Percentiles rank a stretch among this genome's conserved stretches.
phyloP scores from a whole-genome alignment of 805 yeast genomes.

The Saturnispora silvae region DNA sequence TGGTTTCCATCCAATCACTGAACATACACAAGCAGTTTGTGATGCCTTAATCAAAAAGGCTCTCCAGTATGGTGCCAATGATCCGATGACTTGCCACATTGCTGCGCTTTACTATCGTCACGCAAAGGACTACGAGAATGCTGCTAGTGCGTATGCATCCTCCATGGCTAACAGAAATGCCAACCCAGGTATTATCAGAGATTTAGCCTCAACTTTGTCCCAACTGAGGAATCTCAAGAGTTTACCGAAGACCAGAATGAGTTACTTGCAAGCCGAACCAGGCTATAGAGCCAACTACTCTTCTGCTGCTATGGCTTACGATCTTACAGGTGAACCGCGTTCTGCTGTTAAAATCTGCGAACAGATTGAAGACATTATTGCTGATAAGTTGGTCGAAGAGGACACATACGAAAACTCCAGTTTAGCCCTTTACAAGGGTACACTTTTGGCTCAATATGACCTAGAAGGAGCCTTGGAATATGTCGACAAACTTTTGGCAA shows the following conservation, averaged over 20 bases:
- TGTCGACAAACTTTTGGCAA: conserved; percentile 29
- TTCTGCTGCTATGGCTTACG: conserved; percentile 75
- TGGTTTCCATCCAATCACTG: conserved; percentile 37
- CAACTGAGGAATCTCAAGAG: conserved; percentile 68
- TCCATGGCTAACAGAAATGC: conserved; percentile 70
- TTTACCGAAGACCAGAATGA: conserved; percentile 52
- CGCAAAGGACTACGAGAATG: conserved; percentile 58
- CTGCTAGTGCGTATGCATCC: conserved; percentile 65
- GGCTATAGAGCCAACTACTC: conserved; percentile 91
- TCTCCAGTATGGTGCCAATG: conserved; percentile 41
- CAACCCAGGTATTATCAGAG: conserved; percentile 72
- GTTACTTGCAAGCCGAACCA: conserved; percentile 59
- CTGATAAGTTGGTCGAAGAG: conserved; percentile 52
- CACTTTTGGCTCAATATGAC: conserved; percentile 46
- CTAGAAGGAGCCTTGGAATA: conserved; percentile 48
- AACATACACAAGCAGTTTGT: conserved; percentile 47
- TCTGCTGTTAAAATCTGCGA: conserved; percentile 63
- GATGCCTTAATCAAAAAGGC: conserved; percentile 53
- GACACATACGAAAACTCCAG: conserved; percentile 77
- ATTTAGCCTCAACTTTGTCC: conserved; percentile 66
- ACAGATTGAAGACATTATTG: conserved; percentile 66
- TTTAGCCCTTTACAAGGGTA: conserved; percentile 62
- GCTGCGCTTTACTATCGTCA: conserved; percentile 75
- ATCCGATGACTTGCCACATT: conserved; percentile 74
- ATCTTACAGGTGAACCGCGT: conserved; percentile 54